Percentiles rank a stretch among this genome's conserved stretches.
These are phyloP conservation scores for Suillus lakei DNA, from an alignment of 768 basidiomycete species.

Conservation along the genomic window DNA sequence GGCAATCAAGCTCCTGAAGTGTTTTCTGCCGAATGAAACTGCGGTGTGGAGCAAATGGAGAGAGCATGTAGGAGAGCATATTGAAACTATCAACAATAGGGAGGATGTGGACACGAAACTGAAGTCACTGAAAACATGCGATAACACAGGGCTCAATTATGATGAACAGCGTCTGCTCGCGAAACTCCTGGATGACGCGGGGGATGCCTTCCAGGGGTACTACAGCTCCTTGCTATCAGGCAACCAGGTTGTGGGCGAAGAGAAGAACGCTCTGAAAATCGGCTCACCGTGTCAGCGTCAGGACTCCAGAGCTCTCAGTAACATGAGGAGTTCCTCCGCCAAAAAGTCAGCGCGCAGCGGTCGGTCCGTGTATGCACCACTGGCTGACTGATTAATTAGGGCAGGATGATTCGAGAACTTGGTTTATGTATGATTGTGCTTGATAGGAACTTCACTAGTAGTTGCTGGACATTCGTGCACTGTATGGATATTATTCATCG, in stretches of 20 bases:
- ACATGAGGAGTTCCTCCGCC: not conserved
- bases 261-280: not conserved
- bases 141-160: constrained; percentile 9
- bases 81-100: not conserved
- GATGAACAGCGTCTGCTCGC: constrained; percentile 13
- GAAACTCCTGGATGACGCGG: constrained; percentile 20
- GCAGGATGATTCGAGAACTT: not conserved
- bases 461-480: not conserved
- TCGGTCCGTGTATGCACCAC: too few species aligned
- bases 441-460: not conserved
- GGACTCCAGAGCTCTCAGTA: too few species aligned
- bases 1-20: constrained; percentile 15
- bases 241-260: not conserved
- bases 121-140: constrained; percentile 1
- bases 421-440: not conserved
- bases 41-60: constrained; percentile 27
- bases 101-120: not conserved
- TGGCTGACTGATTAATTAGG: not conserved
- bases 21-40: constrained; percentile 21
- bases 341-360: too few species aligned
- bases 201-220: constrained; percentile 23
- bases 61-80: constrained; percentile 21
- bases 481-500: not conserved
- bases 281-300: too few species aligned
- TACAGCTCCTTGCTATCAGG: not conserved